Conservation (phyloP, 129 eudicot species). For the Logfia minima region DNA sequence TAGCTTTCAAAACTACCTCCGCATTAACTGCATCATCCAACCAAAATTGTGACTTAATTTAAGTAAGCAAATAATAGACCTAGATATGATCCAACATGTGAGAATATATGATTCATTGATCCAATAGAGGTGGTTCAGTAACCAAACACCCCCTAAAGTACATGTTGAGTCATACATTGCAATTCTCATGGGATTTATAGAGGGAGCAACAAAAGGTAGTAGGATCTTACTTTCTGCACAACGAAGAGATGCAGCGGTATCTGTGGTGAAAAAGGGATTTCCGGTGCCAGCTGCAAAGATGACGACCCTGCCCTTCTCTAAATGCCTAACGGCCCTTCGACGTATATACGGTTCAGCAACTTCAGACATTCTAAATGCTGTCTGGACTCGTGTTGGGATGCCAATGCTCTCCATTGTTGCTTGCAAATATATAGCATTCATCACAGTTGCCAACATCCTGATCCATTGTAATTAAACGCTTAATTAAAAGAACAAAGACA, state of each 20-base stretch:
- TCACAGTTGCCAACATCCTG: slow-evolving; percentile 99
- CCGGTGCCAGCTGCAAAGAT: slow-evolving; percentile 99
- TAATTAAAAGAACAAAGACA: background rate
- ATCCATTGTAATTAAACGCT: slow-evolving; percentile 12
- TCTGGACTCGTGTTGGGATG: slow-evolving; percentile 96
- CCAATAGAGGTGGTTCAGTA: background rate
- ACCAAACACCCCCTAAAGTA: background rate
- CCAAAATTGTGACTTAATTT: background rate
- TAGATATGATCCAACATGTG: background rate
- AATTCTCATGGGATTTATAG: background rate
- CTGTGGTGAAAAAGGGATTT: slow-evolving; percentile 98
- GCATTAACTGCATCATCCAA: slow-evolving; percentile 68
- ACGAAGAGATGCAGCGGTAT: slow-evolving; percentile 97
- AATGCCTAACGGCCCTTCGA: slow-evolving; percentile 85
- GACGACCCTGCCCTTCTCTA: slow-evolving; percentile 93
- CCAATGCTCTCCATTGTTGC: slow-evolving; percentile 99
- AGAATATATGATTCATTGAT: background rate
- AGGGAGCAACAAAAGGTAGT: background rate
- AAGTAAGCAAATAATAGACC: background rate
- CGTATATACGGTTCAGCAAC: slow-evolving; percentile 97
- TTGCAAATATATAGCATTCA: slow-evolving; percentile 97
- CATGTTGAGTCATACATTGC: background rate
- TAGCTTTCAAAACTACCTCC: slow-evolving; percentile 96
- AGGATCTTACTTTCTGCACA: slow-evolving; percentile 80
- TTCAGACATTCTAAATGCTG: slow-evolving; percentile 98